These are phyloP conservation scores for Babesia gibsoni DNA, from an alignment of 169 alveolate species.

Conservation along the genomic window DNA sequence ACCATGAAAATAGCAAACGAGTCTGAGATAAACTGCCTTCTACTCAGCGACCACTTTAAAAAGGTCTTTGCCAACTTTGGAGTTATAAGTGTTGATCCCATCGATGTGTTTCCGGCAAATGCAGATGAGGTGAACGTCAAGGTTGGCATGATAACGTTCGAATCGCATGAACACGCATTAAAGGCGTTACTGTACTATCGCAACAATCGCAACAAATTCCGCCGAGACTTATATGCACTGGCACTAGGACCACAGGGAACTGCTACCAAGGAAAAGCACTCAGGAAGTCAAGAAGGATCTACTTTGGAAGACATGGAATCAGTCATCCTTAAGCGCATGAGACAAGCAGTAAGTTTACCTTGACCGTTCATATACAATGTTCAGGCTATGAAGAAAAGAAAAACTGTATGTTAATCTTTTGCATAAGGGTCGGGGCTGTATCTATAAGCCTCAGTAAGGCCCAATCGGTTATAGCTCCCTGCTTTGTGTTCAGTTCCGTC, in stretches of 20 bases:
- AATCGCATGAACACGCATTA: constrained; percentile 57
- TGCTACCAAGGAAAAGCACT: neutral
- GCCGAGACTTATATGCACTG: constrained; percentile 58
- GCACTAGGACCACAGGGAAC: constrained; percentile 49
- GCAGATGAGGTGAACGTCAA: constrained; percentile 37
- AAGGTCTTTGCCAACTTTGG: constrained; percentile 44
- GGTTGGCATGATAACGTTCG: constrained; percentile 42
- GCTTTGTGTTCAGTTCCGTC: constrained; percentile 55
- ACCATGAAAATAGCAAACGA: constrained; percentile 62
- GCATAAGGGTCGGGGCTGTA: constrained; percentile 66
- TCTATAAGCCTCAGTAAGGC: constrained; percentile 58
- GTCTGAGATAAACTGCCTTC: constrained; percentile 52
- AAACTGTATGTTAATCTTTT: neutral
- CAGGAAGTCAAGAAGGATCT: neutral
- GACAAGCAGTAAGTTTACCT: constrained; percentile 22
- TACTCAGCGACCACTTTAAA: constrained; percentile 58
- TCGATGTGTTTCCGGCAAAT: constrained; percentile 27
- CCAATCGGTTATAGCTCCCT: constrained; percentile 59
- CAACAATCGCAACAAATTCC: constrained; percentile 28
- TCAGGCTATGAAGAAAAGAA: constrained; percentile 21
- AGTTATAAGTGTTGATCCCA: constrained; percentile 47
- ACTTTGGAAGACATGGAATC: constrained; percentile 45
- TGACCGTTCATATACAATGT: neutral
- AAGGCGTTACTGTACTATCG: constrained; percentile 61
- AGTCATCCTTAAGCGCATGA: neutral